Base-by-base conservation (phyloP, 805 yeast genomes). In the Monosporozyma siamensis region DNA sequence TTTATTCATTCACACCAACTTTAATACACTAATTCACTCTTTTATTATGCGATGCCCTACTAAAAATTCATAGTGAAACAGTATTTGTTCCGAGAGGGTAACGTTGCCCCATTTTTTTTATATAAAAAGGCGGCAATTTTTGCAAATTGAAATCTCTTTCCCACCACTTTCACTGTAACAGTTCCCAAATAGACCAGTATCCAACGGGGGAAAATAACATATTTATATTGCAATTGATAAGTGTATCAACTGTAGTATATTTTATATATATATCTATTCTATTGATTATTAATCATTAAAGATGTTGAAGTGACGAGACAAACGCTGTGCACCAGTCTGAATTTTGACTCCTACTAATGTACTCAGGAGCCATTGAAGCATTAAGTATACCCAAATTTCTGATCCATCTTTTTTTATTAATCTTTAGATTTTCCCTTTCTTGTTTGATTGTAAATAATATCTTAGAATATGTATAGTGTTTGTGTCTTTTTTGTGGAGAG, bases 301-400 rank as follows among this genome's bases (percentile, higher is more conserved):
- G 23, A 25, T 37, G 29, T 32, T 51, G 44, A 54, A n/a, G 48
- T 59, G 65, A 59, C 59, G 63, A 61, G 55, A 56, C 44, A 57
- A 55, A 59, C 53, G 64, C 64, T 59, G 64, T 61, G 66, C 64
- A 60, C 64, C 66, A 59, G 65, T 59, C 64, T 60, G 65, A 56
- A 45, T 38, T 32, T 32, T 32, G 35, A n/a, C 35, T 17, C 42
- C 44, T 44, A 48, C 47, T 47, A 47, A 42, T 38, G 64, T 61
- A 61, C 66, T 61, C 66, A 52, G 58, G 56, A 46, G 48, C 43
- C 60, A 34, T 37, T 61, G 66, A 61, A 61, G 61, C 56, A 61
- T 60, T 43, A 51, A 59, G 64, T 61, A 61, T 59, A 60, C 64
- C 65, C 64, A 59, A 58, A 61, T 60, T 60, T 59, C 65, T 60